These are phyloP conservation scores for Linum lewisii DNA, from an alignment of 345 rosid species.

Conservation along the genomic window DNA sequence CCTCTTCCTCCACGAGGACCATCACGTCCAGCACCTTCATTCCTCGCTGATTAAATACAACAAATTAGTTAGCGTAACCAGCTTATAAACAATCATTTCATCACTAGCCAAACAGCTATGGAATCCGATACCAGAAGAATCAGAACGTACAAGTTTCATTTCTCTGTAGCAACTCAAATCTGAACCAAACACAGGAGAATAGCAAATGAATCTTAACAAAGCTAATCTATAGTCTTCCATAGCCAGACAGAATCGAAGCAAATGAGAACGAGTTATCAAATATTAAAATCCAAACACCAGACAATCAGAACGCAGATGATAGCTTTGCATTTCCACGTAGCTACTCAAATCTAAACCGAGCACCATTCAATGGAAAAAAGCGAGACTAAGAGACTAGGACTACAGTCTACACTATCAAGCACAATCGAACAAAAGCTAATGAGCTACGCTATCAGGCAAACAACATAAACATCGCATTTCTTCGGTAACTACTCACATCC, in stretches of 20 bases:
- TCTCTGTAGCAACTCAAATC: no score
- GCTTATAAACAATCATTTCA: no score
- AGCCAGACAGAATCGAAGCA: not conserved
- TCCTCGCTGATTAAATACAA: conserved; percentile 41
- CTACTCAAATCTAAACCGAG: not conserved
- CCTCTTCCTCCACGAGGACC: conserved; percentile 48
- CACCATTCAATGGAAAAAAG: not conserved
- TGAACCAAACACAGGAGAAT: not conserved
- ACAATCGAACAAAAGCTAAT: not conserved
- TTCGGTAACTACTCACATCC: not conserved
- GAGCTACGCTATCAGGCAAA: no score
- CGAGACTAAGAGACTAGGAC: not conserved
- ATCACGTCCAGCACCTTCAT: conserved; percentile 49
- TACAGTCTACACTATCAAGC: not conserved
- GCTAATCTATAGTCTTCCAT: not conserved
- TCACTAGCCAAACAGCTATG: no score
- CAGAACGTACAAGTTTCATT: no score
- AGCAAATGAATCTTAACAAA: not conserved
- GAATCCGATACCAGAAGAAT: no score
- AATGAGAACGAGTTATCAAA: no score
- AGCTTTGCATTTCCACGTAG: no score
- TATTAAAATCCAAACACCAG: not conserved
- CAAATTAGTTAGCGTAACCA: conserved; percentile 3
- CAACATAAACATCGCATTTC: not conserved
- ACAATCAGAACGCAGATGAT: not conserved